A percentile compares a stretch with the other conserved stretches of the same genome.
phyloP scores from a whole-genome alignment of 352 stramenopile species.

The Ophiocytium majus region DNA sequence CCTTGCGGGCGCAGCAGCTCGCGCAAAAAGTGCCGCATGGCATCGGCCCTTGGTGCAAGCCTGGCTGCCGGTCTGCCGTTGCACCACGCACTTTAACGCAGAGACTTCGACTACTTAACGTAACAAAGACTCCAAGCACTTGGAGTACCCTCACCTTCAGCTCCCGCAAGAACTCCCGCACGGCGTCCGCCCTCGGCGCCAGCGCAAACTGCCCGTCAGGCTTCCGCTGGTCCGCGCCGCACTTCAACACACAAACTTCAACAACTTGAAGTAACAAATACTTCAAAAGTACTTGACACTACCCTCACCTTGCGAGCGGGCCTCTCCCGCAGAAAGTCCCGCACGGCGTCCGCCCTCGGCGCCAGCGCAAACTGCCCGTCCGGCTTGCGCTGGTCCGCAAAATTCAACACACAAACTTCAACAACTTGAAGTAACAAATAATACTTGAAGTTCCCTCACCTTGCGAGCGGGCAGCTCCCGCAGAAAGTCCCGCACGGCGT shows the following conservation, averaged over 20 bases:
- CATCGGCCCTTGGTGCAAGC: slow-evolving; percentile 57
- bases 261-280: too few relatives aligned
- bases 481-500: slow-evolving; percentile 69
- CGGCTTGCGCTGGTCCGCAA: slow-evolving; percentile 86
- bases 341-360: slow-evolving; percentile 53
- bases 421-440: too few relatives aligned
- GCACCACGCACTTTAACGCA: too few relatives aligned
- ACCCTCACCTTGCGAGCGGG: slow-evolving; percentile 77
- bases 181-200: slow-evolving; percentile 42
- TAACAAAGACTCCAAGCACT: too few relatives aligned
- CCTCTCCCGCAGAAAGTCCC: slow-evolving; percentile 72
- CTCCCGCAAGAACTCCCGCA: slow-evolving; percentile 72
- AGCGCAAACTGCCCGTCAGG: slow-evolving; percentile 82
- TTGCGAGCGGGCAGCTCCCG: slow-evolving; percentile 73
- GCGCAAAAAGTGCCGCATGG: slow-evolving; percentile 70
- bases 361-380: slow-evolving; percentile 79
- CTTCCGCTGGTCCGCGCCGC: slow-evolving; percentile 83
- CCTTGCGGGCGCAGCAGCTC: too few relatives aligned
- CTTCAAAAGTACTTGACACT: too few relatives aligned
- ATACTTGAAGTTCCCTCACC: too few relatives aligned
- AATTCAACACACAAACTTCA: too few relatives aligned
- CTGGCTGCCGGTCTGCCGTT: slow-evolving; percentile 85
- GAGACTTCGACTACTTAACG: too few relatives aligned
- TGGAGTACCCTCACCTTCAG: slow-evolving; percentile 80
- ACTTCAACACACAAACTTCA: too few relatives aligned